Percentiles rank a stretch among this genome's conserved stretches.
phyloP scores from a whole-genome alignment of 306 rosid genomes.

The Lablab purpureus region DNA sequence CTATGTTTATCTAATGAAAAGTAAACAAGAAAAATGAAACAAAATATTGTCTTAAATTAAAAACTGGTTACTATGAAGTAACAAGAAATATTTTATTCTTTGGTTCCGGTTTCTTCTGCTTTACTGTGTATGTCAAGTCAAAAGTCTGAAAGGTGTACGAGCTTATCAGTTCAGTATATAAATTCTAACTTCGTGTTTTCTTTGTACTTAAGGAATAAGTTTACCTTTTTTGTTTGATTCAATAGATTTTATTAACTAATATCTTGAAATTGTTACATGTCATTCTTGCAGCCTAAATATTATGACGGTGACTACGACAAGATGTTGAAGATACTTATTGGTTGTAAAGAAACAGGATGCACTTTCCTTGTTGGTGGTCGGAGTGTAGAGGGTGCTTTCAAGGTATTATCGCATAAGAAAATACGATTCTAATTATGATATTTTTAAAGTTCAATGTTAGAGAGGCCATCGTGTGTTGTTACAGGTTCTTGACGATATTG shows the following conservation, averaged over 20 bases:
- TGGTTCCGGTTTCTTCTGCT: not conserved
- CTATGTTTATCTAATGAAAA: not conserved
- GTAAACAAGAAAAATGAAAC: not conserved
- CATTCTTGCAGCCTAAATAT: slow-evolving; percentile 77
- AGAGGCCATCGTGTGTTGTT: slow-evolving; percentile 34
- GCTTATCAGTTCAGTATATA: not conserved
- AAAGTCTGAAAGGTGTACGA: not conserved
- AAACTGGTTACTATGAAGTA: not conserved
- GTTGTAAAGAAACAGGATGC: slow-evolving; percentile 78
- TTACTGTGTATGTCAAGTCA: slow-evolving; percentile 3
- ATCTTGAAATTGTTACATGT: slow-evolving; percentile 12
- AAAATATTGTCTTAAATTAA: not conserved
- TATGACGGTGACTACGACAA: slow-evolving; percentile 79
- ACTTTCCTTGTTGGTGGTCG: slow-evolving; percentile 89
- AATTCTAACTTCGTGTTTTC: not conserved
- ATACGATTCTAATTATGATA: not conserved
- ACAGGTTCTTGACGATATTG: slow-evolving; percentile 84
- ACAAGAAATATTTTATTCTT: slow-evolving; percentile 4
- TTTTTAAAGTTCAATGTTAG: slow-evolving; percentile 17
- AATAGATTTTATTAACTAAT: slow-evolving; percentile 1
- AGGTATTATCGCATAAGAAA: slow-evolving; percentile 55
- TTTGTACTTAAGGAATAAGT: not conserved
- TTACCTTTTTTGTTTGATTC: not conserved
- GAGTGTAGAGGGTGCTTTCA: slow-evolving; percentile 79
- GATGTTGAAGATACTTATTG: slow-evolving; percentile 73